Percentiles rank a stretch among this genome's conserved stretches.
phyloP scores from a whole-genome alignment of 73 alveolate species.

The Tetrahymena elliotti region DNA sequence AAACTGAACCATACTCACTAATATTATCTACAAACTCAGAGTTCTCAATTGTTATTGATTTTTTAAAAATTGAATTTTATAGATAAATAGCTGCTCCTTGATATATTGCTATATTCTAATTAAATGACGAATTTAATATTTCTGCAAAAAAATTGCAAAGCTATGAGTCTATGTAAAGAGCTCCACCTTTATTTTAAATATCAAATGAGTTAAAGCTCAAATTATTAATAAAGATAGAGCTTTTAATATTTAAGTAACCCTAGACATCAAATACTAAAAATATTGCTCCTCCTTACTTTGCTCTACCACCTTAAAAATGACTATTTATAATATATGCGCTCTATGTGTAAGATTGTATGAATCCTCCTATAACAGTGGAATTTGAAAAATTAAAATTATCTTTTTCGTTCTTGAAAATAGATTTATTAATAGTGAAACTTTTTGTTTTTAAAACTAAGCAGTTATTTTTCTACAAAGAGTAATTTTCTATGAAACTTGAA shows the following conservation, averaged over 20 bases:
- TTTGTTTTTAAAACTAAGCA: not conserved
- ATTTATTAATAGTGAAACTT: not conserved
- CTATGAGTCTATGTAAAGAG: not conserved
- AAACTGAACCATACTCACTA: not conserved
- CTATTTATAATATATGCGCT: not conserved
- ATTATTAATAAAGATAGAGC: not conserved
- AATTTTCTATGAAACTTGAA: not conserved
- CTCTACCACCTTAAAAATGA: not conserved
- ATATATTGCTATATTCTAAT: not conserved
- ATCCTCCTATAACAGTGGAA: not conserved
- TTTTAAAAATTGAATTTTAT: not conserved
- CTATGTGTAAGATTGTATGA: not conserved
- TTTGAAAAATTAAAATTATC: not conserved
- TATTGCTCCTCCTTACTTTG: not conserved
- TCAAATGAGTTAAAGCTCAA: not conserved
- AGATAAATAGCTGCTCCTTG: not conserved
- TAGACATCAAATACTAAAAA: not conserved
- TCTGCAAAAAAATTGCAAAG: not conserved
- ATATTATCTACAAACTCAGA: not conserved
- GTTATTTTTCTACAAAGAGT: not conserved
- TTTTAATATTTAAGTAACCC: not conserved
- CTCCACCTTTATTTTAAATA: not conserved
- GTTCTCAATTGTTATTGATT: too few species aligned
- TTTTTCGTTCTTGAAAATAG: not conserved
- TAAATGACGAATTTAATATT: not conserved